These are phyloP conservation scores for Avena atlantica DNA, from an alignment of 176 grass and related monocot species.

Conservation along the genomic window DNA sequence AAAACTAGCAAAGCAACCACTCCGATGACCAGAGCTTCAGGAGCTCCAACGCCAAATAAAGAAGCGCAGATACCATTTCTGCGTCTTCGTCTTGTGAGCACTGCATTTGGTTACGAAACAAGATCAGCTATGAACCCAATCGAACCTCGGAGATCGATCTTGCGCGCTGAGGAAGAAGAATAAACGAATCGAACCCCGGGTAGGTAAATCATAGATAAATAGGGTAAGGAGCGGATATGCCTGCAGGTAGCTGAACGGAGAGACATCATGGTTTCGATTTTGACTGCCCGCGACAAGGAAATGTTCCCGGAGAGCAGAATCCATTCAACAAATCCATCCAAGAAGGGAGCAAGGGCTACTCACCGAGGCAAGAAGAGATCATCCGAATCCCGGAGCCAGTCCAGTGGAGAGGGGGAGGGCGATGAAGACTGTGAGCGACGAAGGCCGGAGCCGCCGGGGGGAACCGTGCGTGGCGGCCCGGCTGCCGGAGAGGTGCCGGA, in stretches of 20 bases:
- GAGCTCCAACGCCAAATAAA: conserved; percentile 95
- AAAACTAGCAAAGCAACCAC: conserved; percentile 94
- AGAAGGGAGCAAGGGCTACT: not conserved
- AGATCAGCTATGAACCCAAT: not conserved
- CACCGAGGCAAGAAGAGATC: conserved; percentile 28
- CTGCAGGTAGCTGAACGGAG: not conserved
- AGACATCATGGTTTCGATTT: not conserved
- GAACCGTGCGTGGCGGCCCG: not conserved
- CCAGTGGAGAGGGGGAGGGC: not conserved
- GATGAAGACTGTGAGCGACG: not conserved
- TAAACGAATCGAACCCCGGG: not conserved
- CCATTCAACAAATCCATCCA: not conserved
- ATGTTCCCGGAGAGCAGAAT: not conserved
- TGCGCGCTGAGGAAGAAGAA: not conserved
- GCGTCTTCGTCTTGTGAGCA: conserved; percentile 47
- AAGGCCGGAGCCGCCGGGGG: not conserved
- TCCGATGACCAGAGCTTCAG: conserved; percentile 92
- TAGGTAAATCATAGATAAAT: not conserved
- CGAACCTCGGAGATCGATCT: not conserved
- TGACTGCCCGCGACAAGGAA: not conserved
- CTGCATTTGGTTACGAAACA: conserved; percentile 45
- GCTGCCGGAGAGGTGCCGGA: conserved; percentile 8
- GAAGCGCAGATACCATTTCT: conserved; percentile 74
- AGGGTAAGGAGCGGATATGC: not conserved
- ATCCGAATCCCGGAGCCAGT: conserved; percentile 1